Conservation (phyloP, 2,329 filamentous ascomycete species). For the Grosmannia huntii region DNA sequence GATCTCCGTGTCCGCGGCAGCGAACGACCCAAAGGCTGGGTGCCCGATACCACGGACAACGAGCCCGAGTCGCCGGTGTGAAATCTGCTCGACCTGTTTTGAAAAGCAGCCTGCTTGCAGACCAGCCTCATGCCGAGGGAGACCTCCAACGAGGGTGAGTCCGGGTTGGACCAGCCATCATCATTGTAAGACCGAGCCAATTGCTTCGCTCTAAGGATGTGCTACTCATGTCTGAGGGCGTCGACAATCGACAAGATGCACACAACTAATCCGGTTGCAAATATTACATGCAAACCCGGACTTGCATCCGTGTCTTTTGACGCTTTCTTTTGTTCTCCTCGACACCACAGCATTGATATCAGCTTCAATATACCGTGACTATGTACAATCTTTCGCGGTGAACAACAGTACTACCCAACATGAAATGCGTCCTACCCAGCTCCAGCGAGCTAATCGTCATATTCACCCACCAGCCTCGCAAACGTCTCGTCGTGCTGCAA, state of each 20-base stretch:
- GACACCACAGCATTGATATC: too few relatives aligned
- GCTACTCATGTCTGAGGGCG: constrained; percentile 12
- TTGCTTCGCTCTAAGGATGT: constrained; percentile 46
- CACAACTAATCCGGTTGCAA: too few relatives aligned
- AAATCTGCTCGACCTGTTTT: not conserved
- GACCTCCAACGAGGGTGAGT: too few relatives aligned
- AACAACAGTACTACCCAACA: not conserved
- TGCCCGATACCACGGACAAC: constrained; percentile 51
- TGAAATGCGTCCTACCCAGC: not conserved
- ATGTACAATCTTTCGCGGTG: too few relatives aligned
- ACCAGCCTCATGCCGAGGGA: too few relatives aligned
- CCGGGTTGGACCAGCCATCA: too few relatives aligned
- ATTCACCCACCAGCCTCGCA: constrained; percentile 30
- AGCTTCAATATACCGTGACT: too few relatives aligned
- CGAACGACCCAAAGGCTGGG: constrained; percentile 84
- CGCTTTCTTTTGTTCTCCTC: too few relatives aligned
- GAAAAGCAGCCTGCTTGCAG: not conserved
- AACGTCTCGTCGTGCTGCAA: constrained; percentile 34
- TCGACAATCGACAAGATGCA: too few relatives aligned
- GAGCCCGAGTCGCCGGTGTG: not conserved
- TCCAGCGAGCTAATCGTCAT: constrained; percentile 3
- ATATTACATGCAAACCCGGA: too few relatives aligned
- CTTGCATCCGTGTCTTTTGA: too few relatives aligned
- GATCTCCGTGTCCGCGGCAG: constrained; percentile 76
- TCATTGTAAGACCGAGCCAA: constrained; percentile 46